Evolutionary conservation across 2,329 filamentous ascomycete species (phyloP).

Genomic region (Aspergillus cejpii): DNA sequence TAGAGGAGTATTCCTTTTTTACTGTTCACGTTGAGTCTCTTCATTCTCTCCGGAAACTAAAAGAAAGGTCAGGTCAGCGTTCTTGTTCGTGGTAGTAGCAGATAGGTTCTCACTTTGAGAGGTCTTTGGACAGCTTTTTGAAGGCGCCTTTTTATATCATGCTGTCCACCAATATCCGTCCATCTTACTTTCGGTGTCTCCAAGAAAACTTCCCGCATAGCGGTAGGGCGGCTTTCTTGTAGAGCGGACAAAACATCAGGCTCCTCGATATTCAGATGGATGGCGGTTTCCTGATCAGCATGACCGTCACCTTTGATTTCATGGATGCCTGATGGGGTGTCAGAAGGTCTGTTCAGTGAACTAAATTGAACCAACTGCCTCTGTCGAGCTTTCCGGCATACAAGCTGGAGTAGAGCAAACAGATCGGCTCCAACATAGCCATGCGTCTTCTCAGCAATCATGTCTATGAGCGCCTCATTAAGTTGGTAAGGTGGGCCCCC

Average conservation of each 20-base stretch:
- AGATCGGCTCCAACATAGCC: slow-evolving; percentile 80
- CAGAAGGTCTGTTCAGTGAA: neutral
- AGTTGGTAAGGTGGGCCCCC: slow-evolving; percentile 43
- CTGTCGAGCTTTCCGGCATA: slow-evolving; percentile 40
- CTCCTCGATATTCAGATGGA: slow-evolving; percentile 30
- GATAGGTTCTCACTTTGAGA: slow-evolving; percentile 42
- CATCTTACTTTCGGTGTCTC: slow-evolving; percentile 81
- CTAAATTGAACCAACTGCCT: slow-evolving; percentile 21
- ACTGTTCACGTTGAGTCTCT: slow-evolving; percentile 49
- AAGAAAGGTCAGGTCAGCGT: neutral
- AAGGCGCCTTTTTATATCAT: slow-evolving; percentile 63
- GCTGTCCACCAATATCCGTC: slow-evolving; percentile 81
- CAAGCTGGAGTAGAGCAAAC: slow-evolving; percentile 54
- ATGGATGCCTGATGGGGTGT: neutral
- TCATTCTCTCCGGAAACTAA: slow-evolving; percentile 48
- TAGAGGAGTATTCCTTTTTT: slow-evolving; percentile 83
- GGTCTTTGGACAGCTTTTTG: slow-evolving; percentile 54
- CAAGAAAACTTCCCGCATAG: slow-evolving; percentile 82
- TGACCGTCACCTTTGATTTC: neutral
- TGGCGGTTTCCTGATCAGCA: slow-evolving; percentile 12
- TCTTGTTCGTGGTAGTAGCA: neutral
- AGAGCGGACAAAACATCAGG: slow-evolving; percentile 49
- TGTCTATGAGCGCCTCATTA: slow-evolving; percentile 49
- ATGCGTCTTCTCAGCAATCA: slow-evolving; percentile 69
- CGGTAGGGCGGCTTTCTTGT: slow-evolving; percentile 65